phyloP scores from a whole-genome alignment of 2,329 filamentous ascomycete genomes.

The Teratosphaeria gauchensis region DNA sequence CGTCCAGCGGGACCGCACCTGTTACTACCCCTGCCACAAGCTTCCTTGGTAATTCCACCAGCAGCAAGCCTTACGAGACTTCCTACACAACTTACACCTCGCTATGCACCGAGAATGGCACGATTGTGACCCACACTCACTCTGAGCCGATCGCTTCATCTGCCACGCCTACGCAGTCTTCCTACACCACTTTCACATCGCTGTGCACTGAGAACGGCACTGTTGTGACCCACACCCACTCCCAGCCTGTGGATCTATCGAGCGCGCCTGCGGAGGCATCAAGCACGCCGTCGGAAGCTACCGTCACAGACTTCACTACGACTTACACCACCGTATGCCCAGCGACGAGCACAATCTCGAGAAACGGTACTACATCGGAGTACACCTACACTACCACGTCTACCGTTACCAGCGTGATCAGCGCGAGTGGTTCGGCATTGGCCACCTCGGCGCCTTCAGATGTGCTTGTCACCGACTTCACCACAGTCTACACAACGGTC shows the following conservation, averaged over 20 bases:
- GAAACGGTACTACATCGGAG: background rate
- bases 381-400: background rate
- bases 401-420: background rate
- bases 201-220: conserved; percentile 4
- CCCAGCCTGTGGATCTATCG: background rate
- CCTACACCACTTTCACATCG: conserved; percentile 2
- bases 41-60: background rate
- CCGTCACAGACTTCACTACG: background rate
- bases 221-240: conserved; percentile 1
- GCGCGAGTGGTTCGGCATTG: background rate
- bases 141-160: background rate
- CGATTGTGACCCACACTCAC: conserved; percentile 1
- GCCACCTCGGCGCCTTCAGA: background rate
- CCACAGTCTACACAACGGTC: background rate
- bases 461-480: background rate
- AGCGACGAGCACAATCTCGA: background rate
- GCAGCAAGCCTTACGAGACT: background rate
- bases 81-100: conserved; percentile 3
- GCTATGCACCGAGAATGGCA: conserved; percentile 2
- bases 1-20: background rate
- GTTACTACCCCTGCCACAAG: background rate
- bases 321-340: background rate
- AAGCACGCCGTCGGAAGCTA: background rate
- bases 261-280: background rate
- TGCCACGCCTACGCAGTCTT: background rate